Evolutionary conservation across 1,284 basidiomycete species (phyloP), one percentile per base, ranked within the genome.

Genomic region (Grifola frondosa): DNA sequence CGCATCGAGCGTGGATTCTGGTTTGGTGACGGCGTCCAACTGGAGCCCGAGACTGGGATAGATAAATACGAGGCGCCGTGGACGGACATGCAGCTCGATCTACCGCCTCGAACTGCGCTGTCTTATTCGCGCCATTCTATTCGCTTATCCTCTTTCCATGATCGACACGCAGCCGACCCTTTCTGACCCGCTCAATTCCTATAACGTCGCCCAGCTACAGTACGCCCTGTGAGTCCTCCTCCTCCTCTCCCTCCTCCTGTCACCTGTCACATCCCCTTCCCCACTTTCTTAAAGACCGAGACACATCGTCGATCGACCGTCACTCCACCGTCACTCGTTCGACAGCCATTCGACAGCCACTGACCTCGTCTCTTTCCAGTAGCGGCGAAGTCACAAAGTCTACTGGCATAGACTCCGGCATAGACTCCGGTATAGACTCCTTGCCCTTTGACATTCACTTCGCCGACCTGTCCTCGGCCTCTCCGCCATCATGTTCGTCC

Each of bases 131-230:
- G n/a, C n/a, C n/a, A n/a, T n/a, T n/a, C n/a, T n/a, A n/a, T n/a
- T n/a, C n/a, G n/a, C n/a, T n/a, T n/a, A n/a, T n/a, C n/a, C 36
- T 38, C 42, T 44, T 50, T 59, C 61, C 53, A 63, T 63, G 63
- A 61, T 58, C 53, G 64, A 63, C 56, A 63, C 64, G 34, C 48
- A 61, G 34, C 53, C 61, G 40, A 47, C 59, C 22, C 50, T 53
- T 49, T 52, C 62, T 47, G 58, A 62, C 54, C 49, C 75, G 59
- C 70, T 81, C 58, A 77, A 75, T 60, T 67, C 70, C 46, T 81
- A 80, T 67, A 77, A 77, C 76, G 73, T 83, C 52, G 74, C 77
- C 35, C 78, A 81, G 61, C 73, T 81, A 46, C 77, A 82, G 46
- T 77, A 73, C 61, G 68, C 74, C 44, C 54, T 63, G 52, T 55